A percentile compares a stretch with the other conserved stretches of the same genome.
Conservation (phyloP, 768 basidiomycete species). For the Tubosaeta sp. region DNA sequence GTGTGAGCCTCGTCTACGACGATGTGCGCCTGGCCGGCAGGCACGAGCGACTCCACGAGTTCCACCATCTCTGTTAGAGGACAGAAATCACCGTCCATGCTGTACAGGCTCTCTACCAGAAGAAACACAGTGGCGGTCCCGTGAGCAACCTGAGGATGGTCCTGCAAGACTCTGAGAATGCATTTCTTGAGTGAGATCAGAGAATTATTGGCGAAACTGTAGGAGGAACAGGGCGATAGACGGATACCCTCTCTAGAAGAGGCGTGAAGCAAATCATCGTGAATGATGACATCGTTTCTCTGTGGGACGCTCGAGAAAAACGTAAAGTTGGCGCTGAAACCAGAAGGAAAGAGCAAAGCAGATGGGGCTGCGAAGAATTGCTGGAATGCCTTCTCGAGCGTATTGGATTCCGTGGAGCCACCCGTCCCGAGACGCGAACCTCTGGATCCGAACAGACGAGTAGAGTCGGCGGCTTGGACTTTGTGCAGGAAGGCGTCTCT, state of each 20-base stretch:
- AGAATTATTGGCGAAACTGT: constrained; percentile 46
- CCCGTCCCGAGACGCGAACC: constrained; percentile 48
- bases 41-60: constrained; percentile 35
- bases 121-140: constrained; percentile 40
- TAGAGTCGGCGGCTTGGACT: constrained; percentile 14
- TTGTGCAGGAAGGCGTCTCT: constrained; percentile 31
- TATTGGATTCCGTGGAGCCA: constrained; percentile 25
- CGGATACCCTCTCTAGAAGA: constrained; percentile 50
- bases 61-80: constrained; percentile 42
- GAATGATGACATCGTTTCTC: constrained; percentile 43
- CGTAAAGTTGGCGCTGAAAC: constrained; percentile 50
- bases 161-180: constrained; percentile 26
- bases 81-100: constrained; percentile 57
- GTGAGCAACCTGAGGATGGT: constrained; percentile 16
- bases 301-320: constrained; percentile 46
- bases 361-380: constrained; percentile 29
- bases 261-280: constrained; percentile 51
- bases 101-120: constrained; percentile 52
- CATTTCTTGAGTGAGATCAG: constrained; percentile 28
- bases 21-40: constrained; percentile 37
- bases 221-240: constrained; percentile 27
- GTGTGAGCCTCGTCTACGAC: constrained; percentile 58
- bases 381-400: constrained; percentile 10
- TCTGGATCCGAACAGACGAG: constrained; percentile 40
- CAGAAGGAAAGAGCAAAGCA: constrained; percentile 49